phyloP scores from a whole-genome alignment of 805 yeast genomes.

The Starmera amethionina region DNA sequence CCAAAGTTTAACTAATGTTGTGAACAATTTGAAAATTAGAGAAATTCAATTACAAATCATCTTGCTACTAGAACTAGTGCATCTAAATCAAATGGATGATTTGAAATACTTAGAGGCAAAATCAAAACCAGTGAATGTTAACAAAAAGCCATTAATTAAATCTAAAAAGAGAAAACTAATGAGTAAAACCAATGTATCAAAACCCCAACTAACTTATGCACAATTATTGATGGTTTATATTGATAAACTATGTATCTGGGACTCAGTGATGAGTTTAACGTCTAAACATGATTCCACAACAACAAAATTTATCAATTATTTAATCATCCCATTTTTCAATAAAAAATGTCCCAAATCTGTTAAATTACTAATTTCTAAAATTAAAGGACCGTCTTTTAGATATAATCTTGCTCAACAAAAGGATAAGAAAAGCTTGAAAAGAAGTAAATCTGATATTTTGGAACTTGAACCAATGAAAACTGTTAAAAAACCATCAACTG shows the following conservation, averaged over 20 bases:
- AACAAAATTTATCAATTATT: constrained; percentile 39
- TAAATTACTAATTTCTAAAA: constrained; percentile 33
- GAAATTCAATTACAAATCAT: constrained; percentile 49
- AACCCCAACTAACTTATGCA: constrained; percentile 13
- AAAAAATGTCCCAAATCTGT: constrained; percentile 37
- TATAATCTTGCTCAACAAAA: constrained; percentile 1
- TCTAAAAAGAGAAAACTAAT: constrained; percentile 9
- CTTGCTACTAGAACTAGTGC: constrained; percentile 35
- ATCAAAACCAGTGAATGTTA: constrained; percentile 11
- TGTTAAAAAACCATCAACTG: constrained; percentile 7
- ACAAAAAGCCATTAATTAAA: constrained; percentile 22
- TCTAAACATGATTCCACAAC: constrained; percentile 29
- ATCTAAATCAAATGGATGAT: constrained; percentile 26
- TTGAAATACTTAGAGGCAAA: constrained; percentile 20
- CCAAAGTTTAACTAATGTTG: constrained; percentile 19
- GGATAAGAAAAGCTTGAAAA: background rate
- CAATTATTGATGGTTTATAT: constrained; percentile 32
- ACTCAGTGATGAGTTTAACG: constrained; percentile 30
- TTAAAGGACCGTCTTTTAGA: constrained; percentile 37
- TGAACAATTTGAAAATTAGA: constrained; percentile 36
- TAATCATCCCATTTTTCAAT: constrained; percentile 43
- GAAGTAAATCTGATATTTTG: constrained; percentile 1
- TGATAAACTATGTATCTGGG: constrained; percentile 47
- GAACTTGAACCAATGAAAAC: background rate
- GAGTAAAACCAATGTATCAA: too few relatives aligned